These are phyloP conservation scores for Fusarium tuaranense DNA, from an alignment of 2,329 filamentous ascomycete genomes.

Conservation along the genomic window DNA sequence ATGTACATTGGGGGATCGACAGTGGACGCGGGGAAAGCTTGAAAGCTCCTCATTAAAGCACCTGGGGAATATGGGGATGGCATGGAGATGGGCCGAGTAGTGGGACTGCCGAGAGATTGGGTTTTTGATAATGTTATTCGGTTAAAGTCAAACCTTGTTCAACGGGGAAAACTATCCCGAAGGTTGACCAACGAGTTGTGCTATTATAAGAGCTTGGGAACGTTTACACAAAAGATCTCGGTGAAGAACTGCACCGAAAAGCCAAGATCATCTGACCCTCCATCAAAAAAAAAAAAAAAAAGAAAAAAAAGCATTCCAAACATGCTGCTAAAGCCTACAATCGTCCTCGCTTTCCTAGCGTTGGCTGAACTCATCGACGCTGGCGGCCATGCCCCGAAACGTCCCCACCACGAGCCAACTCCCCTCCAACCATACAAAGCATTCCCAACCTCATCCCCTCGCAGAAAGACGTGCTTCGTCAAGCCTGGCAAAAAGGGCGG, in stretches of 20 bases:
- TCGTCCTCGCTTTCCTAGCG: background rate
- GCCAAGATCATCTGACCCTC: background rate
- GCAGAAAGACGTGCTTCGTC: conserved; percentile 37
- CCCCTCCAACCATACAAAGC: conserved; percentile 5
- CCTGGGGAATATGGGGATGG: conserved; percentile 1
- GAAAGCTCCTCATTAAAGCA: background rate
- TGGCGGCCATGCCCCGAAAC: background rate
- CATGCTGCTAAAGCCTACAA: background rate
- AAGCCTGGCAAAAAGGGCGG: conserved; percentile 31
- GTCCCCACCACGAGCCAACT: conserved; percentile 8
- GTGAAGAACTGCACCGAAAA: background rate
- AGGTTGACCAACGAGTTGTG: background rate
- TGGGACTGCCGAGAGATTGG: background rate
- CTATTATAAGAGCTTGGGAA: background rate
- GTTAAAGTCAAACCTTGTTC: background rate
- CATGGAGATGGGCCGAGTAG: background rate
- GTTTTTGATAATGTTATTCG: background rate
- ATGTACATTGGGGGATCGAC: background rate
- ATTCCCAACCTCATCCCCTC: background rate
- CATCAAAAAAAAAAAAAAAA: background rate
- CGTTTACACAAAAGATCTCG: background rate
- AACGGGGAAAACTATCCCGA: background rate
- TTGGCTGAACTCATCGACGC: background rate
- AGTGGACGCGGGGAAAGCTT: conserved; percentile 6
- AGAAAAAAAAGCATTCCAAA: background rate